A percentile compares a stretch with the other conserved stretches of the same genome.
Evolutionary conservation across 2,329 filamentous ascomycete species (phyloP).

Genomic region (Sporothrix mexicana): DNA sequence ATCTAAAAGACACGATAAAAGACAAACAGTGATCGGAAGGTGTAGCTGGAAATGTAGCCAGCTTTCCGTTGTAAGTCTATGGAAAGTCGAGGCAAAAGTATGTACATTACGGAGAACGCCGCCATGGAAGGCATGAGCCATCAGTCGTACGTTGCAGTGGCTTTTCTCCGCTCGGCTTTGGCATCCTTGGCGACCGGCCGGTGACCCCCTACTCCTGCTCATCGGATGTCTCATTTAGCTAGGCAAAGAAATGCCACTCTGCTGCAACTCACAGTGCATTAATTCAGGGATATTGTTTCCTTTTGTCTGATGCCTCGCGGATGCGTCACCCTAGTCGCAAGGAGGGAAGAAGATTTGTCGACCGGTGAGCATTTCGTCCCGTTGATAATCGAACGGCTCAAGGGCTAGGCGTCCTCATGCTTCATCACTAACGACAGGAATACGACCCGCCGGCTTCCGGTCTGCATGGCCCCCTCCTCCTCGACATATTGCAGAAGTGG

Average conservation of each 20-base stretch:
- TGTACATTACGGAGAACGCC: neutral
- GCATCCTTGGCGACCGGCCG: conserved; percentile 13
- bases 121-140: neutral
- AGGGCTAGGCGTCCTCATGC: neutral
- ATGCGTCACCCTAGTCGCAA: neutral
- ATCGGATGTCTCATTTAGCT: neutral
- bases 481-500: neutral
- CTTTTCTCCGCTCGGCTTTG: conserved; percentile 19
- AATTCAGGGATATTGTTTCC: neutral
- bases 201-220: neutral
- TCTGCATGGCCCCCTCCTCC: conserved; percentile 4
- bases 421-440: conserved; percentile 14
- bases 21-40: too few species aligned
- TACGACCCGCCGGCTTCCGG: conserved; percentile 21
- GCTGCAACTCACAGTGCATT: neutral
- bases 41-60: neutral
- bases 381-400: neutral
- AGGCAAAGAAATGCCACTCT: neutral
- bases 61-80: too few species aligned
- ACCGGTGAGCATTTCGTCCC: conserved; percentile 19
- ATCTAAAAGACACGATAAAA: too few species aligned
- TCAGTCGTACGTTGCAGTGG: neutral
- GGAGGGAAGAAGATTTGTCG: neutral
- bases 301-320: neutral
- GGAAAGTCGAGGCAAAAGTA: too few species aligned